These are phyloP conservation scores for Stemphylium lycopersici DNA, from an alignment of 2,329 filamentous ascomycete genomes.

Conservation along the genomic window DNA sequence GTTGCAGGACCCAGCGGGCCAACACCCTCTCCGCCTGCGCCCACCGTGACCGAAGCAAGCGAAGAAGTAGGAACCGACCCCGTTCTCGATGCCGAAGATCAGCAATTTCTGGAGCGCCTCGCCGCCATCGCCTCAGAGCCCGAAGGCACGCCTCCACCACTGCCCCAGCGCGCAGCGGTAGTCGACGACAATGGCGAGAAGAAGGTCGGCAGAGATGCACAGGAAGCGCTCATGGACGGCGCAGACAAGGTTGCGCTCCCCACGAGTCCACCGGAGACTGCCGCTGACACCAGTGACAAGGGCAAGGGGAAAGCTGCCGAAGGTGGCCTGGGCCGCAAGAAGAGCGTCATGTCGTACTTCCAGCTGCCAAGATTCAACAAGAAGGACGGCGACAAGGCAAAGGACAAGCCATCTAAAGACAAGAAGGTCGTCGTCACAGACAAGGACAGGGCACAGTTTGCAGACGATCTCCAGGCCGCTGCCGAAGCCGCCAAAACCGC, in stretches of 20 bases:
- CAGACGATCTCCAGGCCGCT: conserved; percentile 42
- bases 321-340: conserved; percentile 45
- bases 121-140: conserved; percentile 53
- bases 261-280: conserved; percentile 51
- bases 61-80: conserved; percentile 43
- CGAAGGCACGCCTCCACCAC: conserved; percentile 50
- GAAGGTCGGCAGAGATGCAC: conserved; percentile 52
- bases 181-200: conserved; percentile 43
- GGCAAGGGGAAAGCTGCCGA: conserved; percentile 39
- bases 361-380: conserved; percentile 39
- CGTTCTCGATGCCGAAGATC: conserved; percentile 66
- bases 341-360: conserved; percentile 46
- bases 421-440: conserved; percentile 42
- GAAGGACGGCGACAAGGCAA: conserved; percentile 43
- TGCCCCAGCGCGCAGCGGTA: conserved; percentile 45
- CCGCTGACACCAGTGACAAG: conserved; percentile 36
- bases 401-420: conserved; percentile 32
- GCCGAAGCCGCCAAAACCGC: conserved; percentile 42
- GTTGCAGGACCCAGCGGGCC: conserved; percentile 31
- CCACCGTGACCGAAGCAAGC: conserved; percentile 31
- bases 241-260: conserved; percentile 59
- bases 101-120: conserved; percentile 61
- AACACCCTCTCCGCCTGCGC: conserved; percentile 24
- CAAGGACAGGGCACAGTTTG: conserved; percentile 46
- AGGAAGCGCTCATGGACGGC: conserved; percentile 53